These are phyloP conservation scores for Epithele typhae DNA, from an alignment of 768 basidiomycete species.

Conservation along the genomic window DNA sequence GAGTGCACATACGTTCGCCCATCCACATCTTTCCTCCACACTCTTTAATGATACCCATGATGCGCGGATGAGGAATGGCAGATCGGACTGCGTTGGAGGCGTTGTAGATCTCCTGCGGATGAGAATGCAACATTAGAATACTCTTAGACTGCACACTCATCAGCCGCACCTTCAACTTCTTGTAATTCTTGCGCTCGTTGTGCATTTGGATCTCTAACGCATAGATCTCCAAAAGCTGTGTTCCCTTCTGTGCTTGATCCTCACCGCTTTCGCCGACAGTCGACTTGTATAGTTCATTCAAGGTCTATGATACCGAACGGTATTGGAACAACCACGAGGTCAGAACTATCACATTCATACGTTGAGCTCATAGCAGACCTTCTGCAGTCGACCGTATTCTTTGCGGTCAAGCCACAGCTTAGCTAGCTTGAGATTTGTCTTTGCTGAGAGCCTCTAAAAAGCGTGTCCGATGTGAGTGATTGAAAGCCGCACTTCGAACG, in stretches of 20 bases:
- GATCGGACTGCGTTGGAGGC: conserved; percentile 89
- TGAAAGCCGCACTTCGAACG: not conserved
- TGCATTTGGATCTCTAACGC: conserved; percentile 99
- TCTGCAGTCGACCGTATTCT: conserved; percentile 81
- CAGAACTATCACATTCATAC: not conserved
- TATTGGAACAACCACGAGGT: too few species aligned
- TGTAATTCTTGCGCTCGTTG: conserved; percentile 91
- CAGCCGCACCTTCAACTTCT: conserved; percentile 92
- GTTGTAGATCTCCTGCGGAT: conserved; percentile 87
- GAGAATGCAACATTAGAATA: too few species aligned
- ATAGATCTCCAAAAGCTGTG: conserved; percentile 93
- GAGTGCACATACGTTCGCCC: conserved; percentile 76
- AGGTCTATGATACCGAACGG: too few species aligned
- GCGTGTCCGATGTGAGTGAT: not conserved
- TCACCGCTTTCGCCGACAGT: conserved; percentile 64
- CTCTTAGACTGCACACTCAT: too few species aligned
- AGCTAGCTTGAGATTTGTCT: conserved; percentile 95
- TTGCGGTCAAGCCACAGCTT: conserved; percentile 96
- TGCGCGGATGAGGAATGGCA: conserved; percentile 96
- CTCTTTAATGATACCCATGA: conserved; percentile 99
- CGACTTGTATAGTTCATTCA: conserved; percentile 69
- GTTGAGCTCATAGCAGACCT: conserved; percentile 39
- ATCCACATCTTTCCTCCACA: conserved; percentile 99
- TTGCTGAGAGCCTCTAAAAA: conserved; percentile 79
- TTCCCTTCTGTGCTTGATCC: conserved; percentile 90